These are phyloP conservation scores for Antrodiella citrinella DNA, from an alignment of 768 basidiomycete genomes.

Conservation along the genomic window DNA sequence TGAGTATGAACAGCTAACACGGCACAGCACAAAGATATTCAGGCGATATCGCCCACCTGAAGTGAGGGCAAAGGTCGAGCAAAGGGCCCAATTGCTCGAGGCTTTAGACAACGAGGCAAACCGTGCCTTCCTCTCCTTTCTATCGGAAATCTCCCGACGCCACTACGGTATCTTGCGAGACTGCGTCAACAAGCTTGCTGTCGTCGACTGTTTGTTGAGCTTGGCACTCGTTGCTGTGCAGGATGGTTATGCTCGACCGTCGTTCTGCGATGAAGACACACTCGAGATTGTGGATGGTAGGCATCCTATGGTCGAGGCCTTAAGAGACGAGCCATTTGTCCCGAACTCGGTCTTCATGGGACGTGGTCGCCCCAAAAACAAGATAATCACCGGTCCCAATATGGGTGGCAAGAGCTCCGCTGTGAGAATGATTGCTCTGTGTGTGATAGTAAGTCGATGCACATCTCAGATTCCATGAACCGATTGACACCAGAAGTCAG, in stretches of 20 bases:
- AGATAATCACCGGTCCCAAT: conserved; percentile 79
- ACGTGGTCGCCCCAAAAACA: conserved; percentile 39
- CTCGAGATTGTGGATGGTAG: conserved; percentile 78
- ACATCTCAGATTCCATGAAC: background rate
- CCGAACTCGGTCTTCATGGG: conserved; percentile 74
- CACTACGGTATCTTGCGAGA: conserved; percentile 68
- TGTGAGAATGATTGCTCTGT: conserved; percentile 72
- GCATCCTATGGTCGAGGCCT: conserved; percentile 87
- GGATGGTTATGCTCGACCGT: conserved; percentile 70
- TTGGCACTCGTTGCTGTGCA: conserved; percentile 74
- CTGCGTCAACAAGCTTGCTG: conserved; percentile 73
- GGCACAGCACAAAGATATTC: conserved; percentile 57
- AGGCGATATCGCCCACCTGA: conserved; percentile 74
- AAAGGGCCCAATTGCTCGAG: conserved; percentile 71
- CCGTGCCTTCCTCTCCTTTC: conserved; percentile 58
- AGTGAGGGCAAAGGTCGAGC: conserved; percentile 51
- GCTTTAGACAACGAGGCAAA: conserved; percentile 58
- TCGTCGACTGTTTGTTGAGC: conserved; percentile 80
- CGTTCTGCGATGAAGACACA: conserved; percentile 56
- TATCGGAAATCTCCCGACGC: conserved; percentile 57
- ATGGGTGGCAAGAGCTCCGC: conserved; percentile 88
- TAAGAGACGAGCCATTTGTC: conserved; percentile 75
- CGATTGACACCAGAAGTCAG: conserved; percentile 5
- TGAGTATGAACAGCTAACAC: conserved; percentile 1
- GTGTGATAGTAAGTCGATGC: conserved; percentile 35